Percentiles rank a stretch among this genome's conserved stretches.
phyloP scores from a whole-genome alignment of 441 rosid genomes.

The Croton laevigatus region DNA sequence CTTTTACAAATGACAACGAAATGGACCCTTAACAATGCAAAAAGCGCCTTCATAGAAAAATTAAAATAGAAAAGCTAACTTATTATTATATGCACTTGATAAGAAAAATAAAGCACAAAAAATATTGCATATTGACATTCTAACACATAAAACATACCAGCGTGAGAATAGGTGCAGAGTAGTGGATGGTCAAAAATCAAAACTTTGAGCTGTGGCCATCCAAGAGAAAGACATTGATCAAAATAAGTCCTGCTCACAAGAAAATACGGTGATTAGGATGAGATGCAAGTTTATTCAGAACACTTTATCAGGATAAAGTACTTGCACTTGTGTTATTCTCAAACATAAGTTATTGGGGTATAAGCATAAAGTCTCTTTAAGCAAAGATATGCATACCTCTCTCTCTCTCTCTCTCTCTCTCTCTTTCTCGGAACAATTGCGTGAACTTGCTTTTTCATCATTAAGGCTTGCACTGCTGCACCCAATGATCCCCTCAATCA shows the following conservation, averaged over 20 bases:
- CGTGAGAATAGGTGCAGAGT: constrained; percentile 9
- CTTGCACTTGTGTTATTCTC: constrained; percentile 34
- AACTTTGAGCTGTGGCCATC: constrained; percentile 25
- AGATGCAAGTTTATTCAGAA: constrained; percentile 30
- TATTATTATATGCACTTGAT: constrained; percentile 1
- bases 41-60: background rate
- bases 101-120: background rate
- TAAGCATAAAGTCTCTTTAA: constrained; percentile 69
- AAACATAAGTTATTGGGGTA: constrained; percentile 51
- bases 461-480: constrained; percentile 34
- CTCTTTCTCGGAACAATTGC: constrained; percentile 26
- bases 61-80: constrained; percentile 1
- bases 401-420: constrained; percentile 24
- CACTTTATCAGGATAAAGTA: constrained; percentile 24
- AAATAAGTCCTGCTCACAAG: constrained; percentile 20
- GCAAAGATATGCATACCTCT: constrained; percentile 47
- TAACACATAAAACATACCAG: background rate
- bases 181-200: constrained; percentile 4
- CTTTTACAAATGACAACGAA: background rate
- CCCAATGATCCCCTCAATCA: constrained; percentile 40
- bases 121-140: constrained; percentile 4
- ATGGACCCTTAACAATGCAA: background rate
- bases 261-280: constrained; percentile 29
- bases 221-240: constrained; percentile 25
- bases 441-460: constrained; percentile 39